Evolutionary conservation across 306 rosid species (phyloP).

Genomic region (Cicer bijugum): DNA sequence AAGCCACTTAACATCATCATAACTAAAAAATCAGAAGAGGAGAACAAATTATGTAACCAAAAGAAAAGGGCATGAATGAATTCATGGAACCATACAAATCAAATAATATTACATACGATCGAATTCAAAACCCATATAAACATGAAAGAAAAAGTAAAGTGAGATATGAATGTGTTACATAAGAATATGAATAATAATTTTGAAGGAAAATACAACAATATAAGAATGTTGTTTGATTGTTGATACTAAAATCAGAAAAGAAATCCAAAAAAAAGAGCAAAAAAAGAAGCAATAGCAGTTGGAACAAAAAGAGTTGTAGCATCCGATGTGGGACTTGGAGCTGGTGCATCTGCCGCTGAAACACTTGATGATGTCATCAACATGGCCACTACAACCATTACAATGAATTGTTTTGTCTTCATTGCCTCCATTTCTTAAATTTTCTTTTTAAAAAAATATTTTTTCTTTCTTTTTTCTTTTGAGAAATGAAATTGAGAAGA

Average conservation of each 20-base stretch:
- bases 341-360: constrained; percentile 44
- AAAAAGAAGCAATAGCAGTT: constrained; percentile 42
- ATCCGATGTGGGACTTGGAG: constrained; percentile 60
- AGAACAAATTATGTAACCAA: constrained; percentile 7
- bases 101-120: constrained; percentile 13
- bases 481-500: not conserved
- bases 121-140: not conserved
- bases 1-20: not conserved
- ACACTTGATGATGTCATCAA: constrained; percentile 41
- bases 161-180: constrained; percentile 9
- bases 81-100: not conserved
- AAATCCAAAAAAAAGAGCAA: constrained; percentile 44
- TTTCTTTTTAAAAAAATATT: not conserved
- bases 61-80: constrained; percentile 1
- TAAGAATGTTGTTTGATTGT: not conserved
- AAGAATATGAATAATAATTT: not conserved
- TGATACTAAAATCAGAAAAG: constrained; percentile 25
- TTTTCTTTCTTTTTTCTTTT: too few species aligned
- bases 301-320: constrained; percentile 47
- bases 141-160: not conserved
- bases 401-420: constrained; percentile 39
- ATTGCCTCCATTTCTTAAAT: constrained; percentile 45
- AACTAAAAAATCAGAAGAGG: not conserved
- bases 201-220: not conserved
- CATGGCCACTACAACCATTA: not conserved